phyloP scores from a whole-genome alignment of 805 yeast species.

The Teunomyces funiuensis region DNA sequence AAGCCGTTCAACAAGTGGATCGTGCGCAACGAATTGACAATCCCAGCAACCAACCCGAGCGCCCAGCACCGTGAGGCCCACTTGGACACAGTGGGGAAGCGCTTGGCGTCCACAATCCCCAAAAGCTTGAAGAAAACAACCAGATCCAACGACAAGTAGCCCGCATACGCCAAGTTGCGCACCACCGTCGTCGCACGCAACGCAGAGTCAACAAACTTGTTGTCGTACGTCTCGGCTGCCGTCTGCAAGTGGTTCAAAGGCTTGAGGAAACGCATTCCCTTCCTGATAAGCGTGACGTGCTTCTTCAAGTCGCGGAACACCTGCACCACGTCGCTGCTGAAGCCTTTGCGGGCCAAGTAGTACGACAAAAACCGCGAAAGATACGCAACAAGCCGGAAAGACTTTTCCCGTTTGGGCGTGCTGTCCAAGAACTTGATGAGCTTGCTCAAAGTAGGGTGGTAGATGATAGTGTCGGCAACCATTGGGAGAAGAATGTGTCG shows the following conservation, averaged over 20 bases:
- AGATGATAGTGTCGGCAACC: slow-evolving; percentile 68
- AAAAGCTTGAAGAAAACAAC: slow-evolving; percentile 59
- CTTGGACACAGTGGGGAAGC: slow-evolving; percentile 50
- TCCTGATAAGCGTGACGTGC: slow-evolving; percentile 70
- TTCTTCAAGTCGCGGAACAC: slow-evolving; percentile 56
- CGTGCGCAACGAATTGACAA: slow-evolving; percentile 58
- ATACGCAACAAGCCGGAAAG: slow-evolving; percentile 77
- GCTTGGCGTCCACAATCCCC: slow-evolving; percentile 51
- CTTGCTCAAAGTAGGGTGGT: slow-evolving; percentile 70
- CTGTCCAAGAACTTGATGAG: slow-evolving; percentile 63
- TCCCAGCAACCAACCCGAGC: slow-evolving; percentile 61
- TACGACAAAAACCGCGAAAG: slow-evolving; percentile 70
- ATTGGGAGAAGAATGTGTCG: slow-evolving; percentile 26
- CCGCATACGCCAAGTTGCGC: slow-evolving; percentile 61
- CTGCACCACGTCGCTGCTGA: slow-evolving; percentile 44
- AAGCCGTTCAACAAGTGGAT: slow-evolving; percentile 27
- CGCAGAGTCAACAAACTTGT: slow-evolving; percentile 65
- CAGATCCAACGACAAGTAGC: slow-evolving; percentile 63
- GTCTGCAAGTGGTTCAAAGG: slow-evolving; percentile 71
- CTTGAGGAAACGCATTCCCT: slow-evolving; percentile 80
- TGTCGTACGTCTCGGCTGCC: slow-evolving; percentile 66
- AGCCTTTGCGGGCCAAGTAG: slow-evolving; percentile 58
- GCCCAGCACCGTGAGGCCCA: slow-evolving; percentile 77
- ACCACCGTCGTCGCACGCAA: slow-evolving; percentile 52
- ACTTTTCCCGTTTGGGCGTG: slow-evolving; percentile 76